Evolutionary conservation across 768 basidiomycete genomes (phyloP).

Genomic region (Leccinum variicolor): DNA sequence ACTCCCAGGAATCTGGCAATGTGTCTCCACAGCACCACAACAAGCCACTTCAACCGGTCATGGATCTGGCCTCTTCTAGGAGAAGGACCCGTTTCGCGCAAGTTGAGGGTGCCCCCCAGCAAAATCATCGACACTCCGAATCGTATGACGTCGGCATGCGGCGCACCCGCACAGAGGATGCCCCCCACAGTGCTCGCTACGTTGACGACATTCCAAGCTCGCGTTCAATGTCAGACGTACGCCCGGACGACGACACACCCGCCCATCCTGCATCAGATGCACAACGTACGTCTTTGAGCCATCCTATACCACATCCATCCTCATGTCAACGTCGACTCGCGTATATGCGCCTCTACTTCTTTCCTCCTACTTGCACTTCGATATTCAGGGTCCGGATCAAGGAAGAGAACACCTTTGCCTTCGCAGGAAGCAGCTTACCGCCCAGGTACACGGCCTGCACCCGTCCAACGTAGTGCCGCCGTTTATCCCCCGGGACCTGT

Average conservation of each 20-base stretch:
- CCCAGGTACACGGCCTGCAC: conserved; percentile 14
- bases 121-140: conserved; percentile 10
- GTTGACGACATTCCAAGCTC: conserved; percentile 19
- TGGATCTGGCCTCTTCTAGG: conserved; percentile 6
- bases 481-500: conserved; percentile 5
- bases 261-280: conserved; percentile 24
- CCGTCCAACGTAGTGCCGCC: conserved; percentile 9
- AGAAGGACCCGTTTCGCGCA: conserved; percentile 26
- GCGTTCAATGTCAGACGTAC: conserved; percentile 16
- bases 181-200: conserved; percentile 8
- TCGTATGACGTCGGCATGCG: conserved; percentile 14
- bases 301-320: conserved; percentile 26
- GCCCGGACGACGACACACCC: conserved; percentile 18
- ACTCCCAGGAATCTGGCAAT: conserved; percentile 22
- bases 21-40: conserved; percentile 7
- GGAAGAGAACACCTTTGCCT: conserved; percentile 36
- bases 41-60: conserved; percentile 15
- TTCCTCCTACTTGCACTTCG: conserved; percentile 17
- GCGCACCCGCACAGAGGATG: conserved; percentile 21
- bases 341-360: conserved; percentile 18
- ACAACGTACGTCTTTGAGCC: conserved; percentile 38
- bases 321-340: conserved; percentile 26
- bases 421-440: conserved; percentile 33
- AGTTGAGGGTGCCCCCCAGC: conserved; percentile 10
- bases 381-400: conserved; percentile 29